These are phyloP conservation scores for Paraphaeosphaeria minitans DNA, from an alignment of 2,329 filamentous ascomycete species.

Conservation along the genomic window DNA sequence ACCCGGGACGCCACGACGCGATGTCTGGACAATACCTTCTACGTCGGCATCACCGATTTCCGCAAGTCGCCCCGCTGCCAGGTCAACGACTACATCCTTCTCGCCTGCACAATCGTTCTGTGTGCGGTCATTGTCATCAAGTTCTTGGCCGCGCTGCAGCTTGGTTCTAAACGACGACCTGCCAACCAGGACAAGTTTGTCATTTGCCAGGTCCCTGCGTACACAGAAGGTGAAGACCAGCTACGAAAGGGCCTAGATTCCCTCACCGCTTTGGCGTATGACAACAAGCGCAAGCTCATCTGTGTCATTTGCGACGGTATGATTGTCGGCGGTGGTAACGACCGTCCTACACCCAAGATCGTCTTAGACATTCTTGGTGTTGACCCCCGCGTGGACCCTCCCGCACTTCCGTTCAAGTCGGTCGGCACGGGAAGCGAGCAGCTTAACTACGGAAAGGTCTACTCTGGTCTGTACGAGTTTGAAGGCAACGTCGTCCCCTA, in stretches of 20 bases:
- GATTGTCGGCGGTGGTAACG: slow-evolving; percentile 94
- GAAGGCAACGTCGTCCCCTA: slow-evolving; percentile 98
- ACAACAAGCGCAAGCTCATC: slow-evolving; percentile 97
- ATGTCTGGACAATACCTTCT: slow-evolving; percentile 85
- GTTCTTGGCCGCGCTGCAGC: slow-evolving; percentile 90
- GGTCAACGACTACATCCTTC: slow-evolving; percentile 87
- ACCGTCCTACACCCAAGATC: slow-evolving; percentile 95
- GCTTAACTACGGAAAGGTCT: slow-evolving; percentile 98
- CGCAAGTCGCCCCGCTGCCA: slow-evolving; percentile 75
- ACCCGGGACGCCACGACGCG: slow-evolving; percentile 71
- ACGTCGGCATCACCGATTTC: slow-evolving; percentile 84
- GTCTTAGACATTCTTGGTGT: slow-evolving; percentile 96
- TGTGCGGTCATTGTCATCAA: slow-evolving; percentile 81
- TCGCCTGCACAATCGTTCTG: slow-evolving; percentile 85
- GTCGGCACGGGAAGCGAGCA: slow-evolving; percentile 88
- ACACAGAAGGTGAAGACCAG: slow-evolving; percentile 97
- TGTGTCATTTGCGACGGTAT: slow-evolving; percentile 97
- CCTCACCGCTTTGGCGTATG: slow-evolving; percentile 90
- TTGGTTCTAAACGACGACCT: slow-evolving; percentile 88
- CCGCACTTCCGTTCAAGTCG: slow-evolving; percentile 91
- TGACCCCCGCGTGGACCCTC: slow-evolving; percentile 94
- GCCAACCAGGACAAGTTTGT: slow-evolving; percentile 97
- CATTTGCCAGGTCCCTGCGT: slow-evolving; percentile 96
- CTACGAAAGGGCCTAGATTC: slow-evolving; percentile 92
- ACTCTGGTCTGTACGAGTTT: slow-evolving; percentile 95